Evolutionary conservation across 345 rosid genomes (phyloP), one percentile per base, ranked within the genome.

Genomic region (Garcia nutans): DNA sequence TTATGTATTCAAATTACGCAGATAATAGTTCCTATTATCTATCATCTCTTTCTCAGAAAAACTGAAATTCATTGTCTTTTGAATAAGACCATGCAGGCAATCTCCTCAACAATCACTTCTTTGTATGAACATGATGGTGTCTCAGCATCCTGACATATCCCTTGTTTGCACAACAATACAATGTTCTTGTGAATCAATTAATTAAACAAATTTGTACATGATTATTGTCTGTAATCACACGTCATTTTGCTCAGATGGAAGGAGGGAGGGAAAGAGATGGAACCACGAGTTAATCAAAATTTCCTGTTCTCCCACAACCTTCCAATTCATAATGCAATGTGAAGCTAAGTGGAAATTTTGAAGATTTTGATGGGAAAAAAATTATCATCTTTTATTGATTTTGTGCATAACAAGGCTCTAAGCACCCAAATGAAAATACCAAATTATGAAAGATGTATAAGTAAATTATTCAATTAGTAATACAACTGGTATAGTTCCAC

Each of bases 271-370:
- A 37, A 20, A 41, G 50, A 20, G 41, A 23, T 7, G 23, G 45
- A 66, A 11, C 11, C 45, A 44, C 17, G 19, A 7, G 60, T 22
- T 1, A 44, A 68, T 65, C 56, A 20, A 37, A n/a, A 45, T 23
- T 26, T 57, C 61, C 2, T 47, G 33, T 74, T 65, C 50, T 22
- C 52, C 70, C 47, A 65, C 52, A 65, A 65, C 52, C 60, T 73
- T 62, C 49, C 19, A 28, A 19, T 19, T 61, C 22, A 45, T 60
- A 55, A 73, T 47, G 16, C 16, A 52, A 17, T 20, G 44, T 28
- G 41, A 31, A 33, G 33, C 10, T 47, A 64, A 50, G 20, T 44
- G 68, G 75, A 71, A 20, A 22, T 33, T 41, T 37, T 42, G 41
- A 23, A 20, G 17, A 37, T 63, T 60, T 37, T 60, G 23, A 33